Evolutionary conservation across 2,329 filamentous ascomycete genomes (phyloP).

Genomic region (Fonsecaea multimorphosa): DNA sequence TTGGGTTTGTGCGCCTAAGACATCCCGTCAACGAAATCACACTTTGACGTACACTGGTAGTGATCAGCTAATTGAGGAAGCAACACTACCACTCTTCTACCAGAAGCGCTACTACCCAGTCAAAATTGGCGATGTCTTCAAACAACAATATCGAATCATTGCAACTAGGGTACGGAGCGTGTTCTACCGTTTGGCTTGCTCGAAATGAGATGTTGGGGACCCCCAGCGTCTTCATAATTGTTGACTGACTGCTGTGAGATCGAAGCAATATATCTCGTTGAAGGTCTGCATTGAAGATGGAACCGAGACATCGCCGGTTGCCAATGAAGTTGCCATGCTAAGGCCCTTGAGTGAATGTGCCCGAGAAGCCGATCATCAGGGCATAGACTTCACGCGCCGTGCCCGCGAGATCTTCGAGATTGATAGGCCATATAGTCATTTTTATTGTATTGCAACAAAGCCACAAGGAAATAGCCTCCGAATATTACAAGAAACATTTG

Average conservation of each 20-base stretch:
- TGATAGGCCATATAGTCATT: too few relatives aligned
- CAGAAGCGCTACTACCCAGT: slow-evolving; percentile 39
- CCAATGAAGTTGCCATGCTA: slow-evolving; percentile 40
- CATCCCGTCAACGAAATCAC: too few relatives aligned
- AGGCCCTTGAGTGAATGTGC: slow-evolving; percentile 33
- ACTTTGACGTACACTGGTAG: slow-evolving; percentile 1
- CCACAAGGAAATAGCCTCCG: too few relatives aligned
- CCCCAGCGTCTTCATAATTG: slow-evolving; percentile 18
- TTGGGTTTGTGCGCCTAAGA: slow-evolving; percentile 13
- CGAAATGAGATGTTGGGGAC: slow-evolving; percentile 39
- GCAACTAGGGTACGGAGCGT: slow-evolving; percentile 47
- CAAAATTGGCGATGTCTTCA: slow-evolving; percentile 37
- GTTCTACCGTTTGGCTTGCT: slow-evolving; percentile 47
- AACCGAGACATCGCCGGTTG: slow-evolving; percentile 30
- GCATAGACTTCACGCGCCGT: background rate
- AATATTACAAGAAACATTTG: too few relatives aligned
- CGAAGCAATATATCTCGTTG: slow-evolving; percentile 35
- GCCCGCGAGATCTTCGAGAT: too few relatives aligned
- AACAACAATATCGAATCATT: slow-evolving; percentile 44
- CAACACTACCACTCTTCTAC: slow-evolving; percentile 31
- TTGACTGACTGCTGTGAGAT: slow-evolving; percentile 15
- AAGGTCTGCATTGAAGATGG: slow-evolving; percentile 38
- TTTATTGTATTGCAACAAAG: too few relatives aligned
- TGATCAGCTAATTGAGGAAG: slow-evolving; percentile 26
- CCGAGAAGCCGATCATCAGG: slow-evolving; percentile 4